These are phyloP conservation scores for Amaranthus cruentus DNA, from an alignment of 148 eudicot species.

Conservation along the genomic window DNA sequence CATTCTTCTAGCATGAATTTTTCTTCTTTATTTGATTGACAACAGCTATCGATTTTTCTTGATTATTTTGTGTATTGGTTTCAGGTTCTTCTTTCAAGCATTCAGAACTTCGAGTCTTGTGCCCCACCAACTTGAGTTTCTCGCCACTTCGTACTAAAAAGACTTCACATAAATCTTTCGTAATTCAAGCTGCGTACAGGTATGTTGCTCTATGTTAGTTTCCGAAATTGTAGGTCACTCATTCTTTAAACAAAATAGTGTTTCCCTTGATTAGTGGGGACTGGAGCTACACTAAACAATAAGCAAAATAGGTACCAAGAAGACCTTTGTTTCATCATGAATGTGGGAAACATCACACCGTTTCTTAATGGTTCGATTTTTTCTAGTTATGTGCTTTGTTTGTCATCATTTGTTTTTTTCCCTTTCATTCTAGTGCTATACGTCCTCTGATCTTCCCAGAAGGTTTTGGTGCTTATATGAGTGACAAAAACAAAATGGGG, in stretches of 20 bases:
- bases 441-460: not conserved
- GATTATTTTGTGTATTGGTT: conserved; percentile 12
- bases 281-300: not conserved
- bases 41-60: not conserved
- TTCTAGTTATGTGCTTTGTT: not conserved
- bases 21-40: too few relatives aligned
- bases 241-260: too few relatives aligned
- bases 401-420: too few relatives aligned
- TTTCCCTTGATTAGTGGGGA: not conserved
- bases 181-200: conserved; percentile 70
- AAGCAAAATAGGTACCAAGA: not conserved
- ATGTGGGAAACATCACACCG: not conserved
- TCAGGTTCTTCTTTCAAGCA: conserved; percentile 42
- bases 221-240: not conserved
- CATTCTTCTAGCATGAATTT: not conserved
- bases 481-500: not conserved
- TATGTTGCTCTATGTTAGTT: conserved; percentile 16
- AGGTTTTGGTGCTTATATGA: not conserved
- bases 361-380: not conserved
- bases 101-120: conserved; percentile 37
- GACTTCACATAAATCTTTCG: conserved; percentile 37
- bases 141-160: conserved; percentile 28
- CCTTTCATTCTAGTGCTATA: not conserved
- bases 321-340: not conserved
- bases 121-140: conserved; percentile 42